Base-by-base conservation (phyloP, 2,329 filamentous ascomycete genomes). In the Arthrobotrys megalospora region DNA sequence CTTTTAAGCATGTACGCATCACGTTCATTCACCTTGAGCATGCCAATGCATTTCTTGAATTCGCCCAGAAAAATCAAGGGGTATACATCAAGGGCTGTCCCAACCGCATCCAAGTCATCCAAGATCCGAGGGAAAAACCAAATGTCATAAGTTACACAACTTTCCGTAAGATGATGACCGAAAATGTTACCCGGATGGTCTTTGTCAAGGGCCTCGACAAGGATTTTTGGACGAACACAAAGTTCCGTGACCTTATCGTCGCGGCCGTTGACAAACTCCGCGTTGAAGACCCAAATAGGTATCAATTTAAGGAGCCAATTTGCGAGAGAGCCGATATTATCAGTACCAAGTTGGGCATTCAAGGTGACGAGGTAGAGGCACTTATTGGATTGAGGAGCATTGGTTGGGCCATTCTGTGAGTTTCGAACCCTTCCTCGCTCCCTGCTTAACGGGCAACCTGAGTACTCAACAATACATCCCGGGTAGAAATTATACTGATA, bases 161-260 rank as follows among this genome's bases (percentile, higher is more conserved):
- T 53, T 78, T 78, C 28, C 67, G 67, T 10, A 78, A 72, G 62
- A 72, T 78, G 32, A 67, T 78, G 62, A 67, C 62, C 6, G 75
- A 72, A 28, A 68, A 72, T 43, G 62, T 34, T 16, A 78, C 75
- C 19, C 62, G 75, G 14, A 58, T 63, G 41, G 60, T 78, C 24
- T 71, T 32, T 14, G 11, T 68, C 12, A 41, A 32, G 19, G 75
- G 75, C 8, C 32, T 78, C 24, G 16, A 52, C 4, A 14, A 21
- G 12, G 50, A 43, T 1, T 78, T 78, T 38, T 78, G 75, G 75
- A 72, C 50, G 1, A 14, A 7, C 7, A 34, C 43, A 6, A 72
- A 68, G 28, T 10, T 78, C 16, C 62, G 63, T 12, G 67, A 78
- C 6, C 52, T 78, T n/a, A 38, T 78, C 7, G 16, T 67, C n/a